Percentiles rank a stretch among this genome's conserved stretches.
These are phyloP conservation scores for Mixia osmundae DNA, from an alignment of 1,284 basidiomycete genomes.

Conservation along the genomic window DNA sequence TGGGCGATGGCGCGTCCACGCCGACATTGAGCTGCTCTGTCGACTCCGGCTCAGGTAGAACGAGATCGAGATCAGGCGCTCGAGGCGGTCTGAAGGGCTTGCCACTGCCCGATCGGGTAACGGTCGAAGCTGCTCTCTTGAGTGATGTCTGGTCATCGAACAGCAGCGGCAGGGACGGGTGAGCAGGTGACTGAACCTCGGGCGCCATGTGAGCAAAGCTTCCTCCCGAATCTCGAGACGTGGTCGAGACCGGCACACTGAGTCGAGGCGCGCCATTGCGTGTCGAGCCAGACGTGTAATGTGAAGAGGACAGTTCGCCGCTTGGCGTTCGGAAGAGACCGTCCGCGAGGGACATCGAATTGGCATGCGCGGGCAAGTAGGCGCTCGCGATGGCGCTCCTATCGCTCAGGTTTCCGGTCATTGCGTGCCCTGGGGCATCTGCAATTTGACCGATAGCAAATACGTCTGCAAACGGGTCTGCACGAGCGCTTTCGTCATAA, in stretches of 20 bases:
- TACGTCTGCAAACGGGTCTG: too few species aligned
- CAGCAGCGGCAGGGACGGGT: neutral
- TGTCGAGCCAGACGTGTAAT: neutral
- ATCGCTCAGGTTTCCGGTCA: too few species aligned
- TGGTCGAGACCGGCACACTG: neutral
- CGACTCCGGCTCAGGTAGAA: constrained; percentile 12
- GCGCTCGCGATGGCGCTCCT: constrained; percentile 19
- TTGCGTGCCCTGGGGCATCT: too few species aligned
- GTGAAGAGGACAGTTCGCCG: neutral
- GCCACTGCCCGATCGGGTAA: neutral
- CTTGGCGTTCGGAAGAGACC: constrained; percentile 8
- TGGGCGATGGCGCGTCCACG: constrained; percentile 4
- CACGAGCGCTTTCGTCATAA: too few species aligned
- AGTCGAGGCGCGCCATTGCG: neutral
- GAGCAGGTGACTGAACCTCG: neutral
- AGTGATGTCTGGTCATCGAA: neutral
- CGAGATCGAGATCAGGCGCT: constrained; percentile 16
- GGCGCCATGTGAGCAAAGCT: neutral
- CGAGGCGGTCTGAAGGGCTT: constrained; percentile 17
- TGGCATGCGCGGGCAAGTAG: constrained; percentile 18
- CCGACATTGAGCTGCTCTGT: neutral
- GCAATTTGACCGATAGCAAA: too few species aligned
- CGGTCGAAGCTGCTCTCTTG: constrained; percentile 4
- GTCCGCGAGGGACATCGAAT: constrained; percentile 14
- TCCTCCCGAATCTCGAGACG: neutral